phyloP scores from a whole-genome alignment of 306 rosid genomes.

The Citrullus colocynthis region DNA sequence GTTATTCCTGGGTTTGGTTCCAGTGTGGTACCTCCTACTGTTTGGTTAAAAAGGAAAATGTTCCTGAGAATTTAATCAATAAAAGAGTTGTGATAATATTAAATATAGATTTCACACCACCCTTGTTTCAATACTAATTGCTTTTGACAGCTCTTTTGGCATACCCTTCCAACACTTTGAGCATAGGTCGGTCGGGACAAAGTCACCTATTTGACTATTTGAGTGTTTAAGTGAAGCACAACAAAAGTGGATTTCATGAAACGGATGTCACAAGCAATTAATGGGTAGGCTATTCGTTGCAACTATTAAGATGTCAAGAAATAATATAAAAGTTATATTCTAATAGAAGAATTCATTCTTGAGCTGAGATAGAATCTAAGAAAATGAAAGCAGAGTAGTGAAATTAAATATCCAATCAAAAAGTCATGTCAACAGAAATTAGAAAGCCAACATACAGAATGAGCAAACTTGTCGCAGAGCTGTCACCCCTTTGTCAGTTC shows the following conservation, averaged over 20 bases:
- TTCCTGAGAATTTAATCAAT: too few relatives aligned
- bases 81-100: too few relatives aligned
- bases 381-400: not conserved
- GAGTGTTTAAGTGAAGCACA: not conserved
- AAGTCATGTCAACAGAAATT: conserved; percentile 6
- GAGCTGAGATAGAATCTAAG: not conserved
- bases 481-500: conserved; percentile 97
- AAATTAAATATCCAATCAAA: not conserved
- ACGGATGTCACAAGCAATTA: not conserved
- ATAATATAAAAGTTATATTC: not conserved
- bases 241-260: not conserved
- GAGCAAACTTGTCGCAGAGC: conserved; percentile 86
- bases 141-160: not conserved
- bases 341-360: not conserved
- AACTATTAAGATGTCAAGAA: not conserved
- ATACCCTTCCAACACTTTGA: not conserved
- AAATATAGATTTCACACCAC: not conserved
- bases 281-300: not conserved
- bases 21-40: too few relatives aligned
- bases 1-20: not conserved
- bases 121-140: not conserved
- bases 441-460: conserved; percentile 46
- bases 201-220: not conserved
- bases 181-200: not conserved
- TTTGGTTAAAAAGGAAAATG: too few relatives aligned